Evolutionary conservation across 495 filamentous ascomycete species (phyloP), one percentile per base, ranked within the genome.

Genomic region (Polyplosphaeria fusca): DNA sequence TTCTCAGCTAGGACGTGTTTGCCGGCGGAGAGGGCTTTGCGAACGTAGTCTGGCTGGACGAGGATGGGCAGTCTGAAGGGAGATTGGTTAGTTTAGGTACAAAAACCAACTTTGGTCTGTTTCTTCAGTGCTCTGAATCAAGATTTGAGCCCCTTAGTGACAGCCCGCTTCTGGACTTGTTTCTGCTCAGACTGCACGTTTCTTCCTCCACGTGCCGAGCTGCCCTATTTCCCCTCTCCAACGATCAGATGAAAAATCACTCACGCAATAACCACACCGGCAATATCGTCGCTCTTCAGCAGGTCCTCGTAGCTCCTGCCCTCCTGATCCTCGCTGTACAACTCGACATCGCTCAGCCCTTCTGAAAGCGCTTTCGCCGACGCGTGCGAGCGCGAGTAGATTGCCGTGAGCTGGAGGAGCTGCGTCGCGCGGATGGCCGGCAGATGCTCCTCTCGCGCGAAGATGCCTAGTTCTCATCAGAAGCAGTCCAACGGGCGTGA

Each of bases 1-100:
- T 93, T 94, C 70, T 94, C 89, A n/a, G 76, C 84, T 0, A 92
- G 70, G 4, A 92, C 88, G 69, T 90, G 87, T 60, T 93, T 93
- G 20, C 85, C 83, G 1, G 86, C 86, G 0, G 70, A 60, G 0
- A 93, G 75, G 3, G 86, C 81, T 27, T 74, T 71, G 61, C 79
- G 73, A 68, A 86, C 82, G 60, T 76, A 79, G 28, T 70, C 63
- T 0, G 82, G 79, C 64, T 87, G 84, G 26, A 68, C 68, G 14
- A 71, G 56, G 65, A 87, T 86, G 3, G 84, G 84, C 2, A 87
- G 79, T 9, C 74, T 73, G 43, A 3, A 40, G n/a, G n/a, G n/a
- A n/a, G n/a, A n/a, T n/a, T n/a, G n/a, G n/a, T n/a, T n/a, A n/a
- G n/a, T n/a, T n/a, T n/a, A n/a, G n/a, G n/a, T n/a, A n/a, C n/a